Evolutionary conservation across 2,329 filamentous ascomycete genomes (phyloP).

Genomic region (Penicillium digitatum): DNA sequence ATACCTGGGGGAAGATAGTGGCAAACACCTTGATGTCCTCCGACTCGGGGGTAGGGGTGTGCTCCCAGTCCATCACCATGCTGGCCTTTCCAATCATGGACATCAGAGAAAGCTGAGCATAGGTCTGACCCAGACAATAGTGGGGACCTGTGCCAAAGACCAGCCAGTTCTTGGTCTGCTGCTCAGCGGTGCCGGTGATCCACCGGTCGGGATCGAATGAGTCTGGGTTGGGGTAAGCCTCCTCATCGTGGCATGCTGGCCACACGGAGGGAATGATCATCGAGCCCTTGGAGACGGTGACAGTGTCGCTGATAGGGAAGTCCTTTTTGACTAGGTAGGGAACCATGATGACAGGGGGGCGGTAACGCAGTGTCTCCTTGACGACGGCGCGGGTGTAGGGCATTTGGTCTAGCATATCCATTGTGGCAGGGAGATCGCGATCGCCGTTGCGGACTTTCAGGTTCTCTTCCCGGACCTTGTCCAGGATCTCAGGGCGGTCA

Average conservation of each 20-base stretch:
- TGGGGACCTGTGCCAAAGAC: slow-evolving; percentile 95
- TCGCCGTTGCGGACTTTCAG: slow-evolving; percentile 71
- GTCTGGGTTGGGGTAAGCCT: slow-evolving; percentile 87
- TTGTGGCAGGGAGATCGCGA: slow-evolving; percentile 62
- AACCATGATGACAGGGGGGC: slow-evolving; percentile 94
- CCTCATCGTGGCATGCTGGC: slow-evolving; percentile 83
- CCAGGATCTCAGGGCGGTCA: slow-evolving; percentile 86
- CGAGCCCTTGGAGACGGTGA: slow-evolving; percentile 90
- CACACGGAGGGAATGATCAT: slow-evolving; percentile 95
- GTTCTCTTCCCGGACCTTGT: slow-evolving; percentile 90
- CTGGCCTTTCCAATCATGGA: slow-evolving; percentile 87
- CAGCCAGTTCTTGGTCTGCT: slow-evolving; percentile 91
- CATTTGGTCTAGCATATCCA: slow-evolving; percentile 86
- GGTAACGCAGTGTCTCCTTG: slow-evolving; percentile 85
- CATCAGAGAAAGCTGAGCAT: slow-evolving; percentile 83
- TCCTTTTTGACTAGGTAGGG: slow-evolving; percentile 92
- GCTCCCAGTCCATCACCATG: slow-evolving; percentile 82
- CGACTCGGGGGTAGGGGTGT: slow-evolving; percentile 74
- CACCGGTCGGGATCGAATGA: slow-evolving; percentile 86
- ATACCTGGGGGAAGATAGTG: slow-evolving; percentile 91
- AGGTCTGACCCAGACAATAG: slow-evolving; percentile 92
- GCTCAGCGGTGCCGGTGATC: slow-evolving; percentile 83
- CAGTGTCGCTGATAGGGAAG: slow-evolving; percentile 81
- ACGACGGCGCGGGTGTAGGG: slow-evolving; percentile 88
- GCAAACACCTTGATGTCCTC: slow-evolving; percentile 99